Evolutionary conservation across 2,329 filamentous ascomycete species (phyloP).

Genomic region (Colletotrichum tropicale): DNA sequence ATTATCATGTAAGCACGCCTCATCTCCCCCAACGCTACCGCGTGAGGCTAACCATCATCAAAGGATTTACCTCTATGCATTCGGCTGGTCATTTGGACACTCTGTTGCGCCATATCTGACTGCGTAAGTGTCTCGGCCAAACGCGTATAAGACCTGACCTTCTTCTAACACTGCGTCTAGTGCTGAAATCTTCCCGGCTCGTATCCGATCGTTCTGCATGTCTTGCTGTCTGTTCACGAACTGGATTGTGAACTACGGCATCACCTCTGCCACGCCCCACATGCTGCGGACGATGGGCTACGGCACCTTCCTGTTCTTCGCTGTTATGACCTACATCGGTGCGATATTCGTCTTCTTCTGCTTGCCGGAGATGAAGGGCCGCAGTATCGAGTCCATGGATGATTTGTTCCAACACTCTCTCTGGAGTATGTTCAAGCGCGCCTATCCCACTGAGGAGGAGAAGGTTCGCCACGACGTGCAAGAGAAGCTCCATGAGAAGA

Average conservation of each 20-base stretch:
- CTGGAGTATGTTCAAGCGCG: slow-evolving; percentile 45
- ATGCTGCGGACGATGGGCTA: slow-evolving; percentile 21
- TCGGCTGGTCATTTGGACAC: slow-evolving; percentile 28
- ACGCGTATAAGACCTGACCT: accelerated
- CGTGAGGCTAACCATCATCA: neutral
- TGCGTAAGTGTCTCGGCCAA: neutral
- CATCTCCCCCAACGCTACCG: slow-evolving; percentile 24
- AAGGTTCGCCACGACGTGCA: slow-evolving; percentile 5
- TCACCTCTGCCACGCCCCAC: slow-evolving; percentile 30
- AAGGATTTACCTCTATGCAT: slow-evolving; percentile 35
- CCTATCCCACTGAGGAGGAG: slow-evolving; percentile 54
- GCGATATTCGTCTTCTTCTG: slow-evolving; percentile 48
- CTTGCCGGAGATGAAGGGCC: slow-evolving; percentile 54
- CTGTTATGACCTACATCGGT: slow-evolving; percentile 2
- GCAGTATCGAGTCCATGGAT: slow-evolving; percentile 54
- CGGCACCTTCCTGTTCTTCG: slow-evolving; percentile 20
- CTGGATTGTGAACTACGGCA: slow-evolving; percentile 35
- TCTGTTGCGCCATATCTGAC: slow-evolving; percentile 25
- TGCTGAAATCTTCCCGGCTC: slow-evolving; percentile 33
- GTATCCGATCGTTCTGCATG: slow-evolving; percentile 31
- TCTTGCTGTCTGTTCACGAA: slow-evolving; percentile 28
- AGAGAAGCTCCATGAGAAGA: neutral
- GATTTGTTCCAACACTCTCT: slow-evolving; percentile 44
- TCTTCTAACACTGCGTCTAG: neutral
- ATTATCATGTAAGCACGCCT: slow-evolving; percentile 32